Percentiles rank a stretch among this genome's conserved stretches.
These are phyloP conservation scores for Phytophthora capsici DNA, from an alignment of 352 stramenopile genomes.

Conservation along the genomic window DNA sequence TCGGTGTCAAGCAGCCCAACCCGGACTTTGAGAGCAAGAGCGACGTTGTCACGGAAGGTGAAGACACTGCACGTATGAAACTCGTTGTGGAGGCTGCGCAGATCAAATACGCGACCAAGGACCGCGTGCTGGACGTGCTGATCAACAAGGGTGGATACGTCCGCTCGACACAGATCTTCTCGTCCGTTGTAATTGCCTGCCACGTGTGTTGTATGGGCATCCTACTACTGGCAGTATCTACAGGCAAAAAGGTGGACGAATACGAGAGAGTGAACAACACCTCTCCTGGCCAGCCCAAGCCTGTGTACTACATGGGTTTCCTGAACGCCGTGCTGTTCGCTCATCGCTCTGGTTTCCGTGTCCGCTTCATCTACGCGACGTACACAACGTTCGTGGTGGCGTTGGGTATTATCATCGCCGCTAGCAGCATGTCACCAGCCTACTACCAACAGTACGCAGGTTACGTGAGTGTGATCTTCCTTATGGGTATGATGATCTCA, in stretches of 20 bases:
- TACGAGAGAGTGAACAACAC: slow-evolving; percentile 26
- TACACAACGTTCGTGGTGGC: slow-evolving; percentile 75
- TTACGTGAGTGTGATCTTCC: slow-evolving; percentile 69
- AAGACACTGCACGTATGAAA: slow-evolving; percentile 45
- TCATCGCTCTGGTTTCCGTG: slow-evolving; percentile 77
- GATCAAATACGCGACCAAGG: slow-evolving; percentile 55
- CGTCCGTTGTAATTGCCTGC: slow-evolving; percentile 66
- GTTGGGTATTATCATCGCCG: slow-evolving; percentile 67
- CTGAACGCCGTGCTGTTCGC: slow-evolving; percentile 82
- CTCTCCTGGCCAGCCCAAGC: slow-evolving; percentile 58
- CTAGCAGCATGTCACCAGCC: slow-evolving; percentile 51
- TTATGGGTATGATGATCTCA: slow-evolving; percentile 88
- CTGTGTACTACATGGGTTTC: slow-evolving; percentile 87
- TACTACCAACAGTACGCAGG: slow-evolving; percentile 78
- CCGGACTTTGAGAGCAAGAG: slow-evolving; percentile 19
- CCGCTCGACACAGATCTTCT: slow-evolving; percentile 83
- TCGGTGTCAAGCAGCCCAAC: slow-evolving; percentile 31
- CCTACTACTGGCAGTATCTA: slow-evolving; percentile 68
- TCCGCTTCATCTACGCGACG: slow-evolving; percentile 83
- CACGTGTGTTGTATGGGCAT: slow-evolving; percentile 80
- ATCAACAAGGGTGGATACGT: slow-evolving; percentile 83
- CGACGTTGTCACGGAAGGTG: slow-evolving; percentile 9
- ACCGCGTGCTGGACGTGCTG: slow-evolving; percentile 62
- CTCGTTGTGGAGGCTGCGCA: slow-evolving; percentile 51
- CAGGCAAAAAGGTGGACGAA: slow-evolving; percentile 39